Base-by-base conservation (phyloP, 2,329 filamentous ascomycete species). In the Coniochaeta prunicola region DNA sequence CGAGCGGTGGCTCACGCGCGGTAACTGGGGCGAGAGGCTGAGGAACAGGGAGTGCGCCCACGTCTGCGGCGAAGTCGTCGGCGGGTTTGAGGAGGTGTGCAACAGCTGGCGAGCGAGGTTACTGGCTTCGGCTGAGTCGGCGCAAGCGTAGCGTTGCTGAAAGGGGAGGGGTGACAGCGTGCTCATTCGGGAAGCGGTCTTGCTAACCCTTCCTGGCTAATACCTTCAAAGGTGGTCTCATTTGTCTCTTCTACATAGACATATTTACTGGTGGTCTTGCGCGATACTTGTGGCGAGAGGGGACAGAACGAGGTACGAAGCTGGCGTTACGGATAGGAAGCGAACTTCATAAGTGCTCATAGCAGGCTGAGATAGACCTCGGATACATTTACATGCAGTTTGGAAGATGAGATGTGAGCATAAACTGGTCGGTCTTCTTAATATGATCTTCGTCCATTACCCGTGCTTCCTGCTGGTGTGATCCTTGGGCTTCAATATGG, bases 41-140 rank as follows among this genome's bases (percentile, higher is more conserved):
- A 79, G 83, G 63, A 86, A 85, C 58, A 83, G 93, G 58, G 92
- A 96, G 71, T 96, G 92, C 62, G 91, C 90, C 8, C 81, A 81
- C 24, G 89, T 93, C 15, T 97, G 94, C 72, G 82, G 87, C 4
- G 91, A 96, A 61, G 92, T 99, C 1, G 87, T 97, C 34, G 88
- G 88, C 53, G 94, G 94, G 0, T 97, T 99, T 68, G 93, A 97
- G 72, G 88, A 92, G 69, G 87, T 93, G 1, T 97, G 92, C 74
- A 88, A 92, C 59, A 83, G 85, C 59, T 94, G 92, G 89, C 84
- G 92, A 69, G 85, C 87, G 68, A 84, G 89, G 64, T 75, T 96
- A 54, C 81, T 92, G 61, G 86, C 82, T 15, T 82, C 86, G 68
- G 82, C 80, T n/a, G 81, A 82, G 63, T 19, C 19, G 31, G 45